phyloP scores from a whole-genome alignment of 768 basidiomycete genomes.

The Sporobolomyces phaffii region DNA sequence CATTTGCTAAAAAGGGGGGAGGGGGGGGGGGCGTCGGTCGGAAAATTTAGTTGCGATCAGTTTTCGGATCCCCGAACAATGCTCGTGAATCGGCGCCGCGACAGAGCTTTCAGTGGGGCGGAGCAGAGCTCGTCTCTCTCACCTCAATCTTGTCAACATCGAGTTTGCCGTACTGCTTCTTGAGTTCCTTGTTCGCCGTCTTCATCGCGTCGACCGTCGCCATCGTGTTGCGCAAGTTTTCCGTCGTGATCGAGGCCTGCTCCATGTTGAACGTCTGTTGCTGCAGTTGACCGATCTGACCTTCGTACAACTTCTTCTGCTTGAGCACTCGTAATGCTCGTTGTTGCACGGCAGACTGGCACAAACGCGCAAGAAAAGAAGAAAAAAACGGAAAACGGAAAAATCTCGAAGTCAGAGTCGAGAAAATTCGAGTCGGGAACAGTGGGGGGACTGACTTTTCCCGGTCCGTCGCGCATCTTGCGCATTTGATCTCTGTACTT shows the following conservation, averaged over 20 bases:
- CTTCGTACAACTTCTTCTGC: conserved; percentile 91
- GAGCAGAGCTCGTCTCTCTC: neutral
- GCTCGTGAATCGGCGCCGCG: neutral
- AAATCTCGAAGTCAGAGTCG: no score
- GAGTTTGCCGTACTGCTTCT: conserved; percentile 93
- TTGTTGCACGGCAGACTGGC: conserved; percentile 80
- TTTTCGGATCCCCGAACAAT: no score
- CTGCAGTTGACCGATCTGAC: conserved; percentile 76
- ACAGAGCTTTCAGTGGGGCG: neutral
- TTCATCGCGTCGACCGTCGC: conserved; percentile 97
- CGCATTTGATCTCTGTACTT: conserved; percentile 95
- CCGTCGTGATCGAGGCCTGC: conserved; percentile 87
- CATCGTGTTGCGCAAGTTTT: conserved; percentile 98
- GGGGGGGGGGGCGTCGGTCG: neutral
- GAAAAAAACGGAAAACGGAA: neutral
- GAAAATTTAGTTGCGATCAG: neutral
- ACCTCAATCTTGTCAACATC: conserved; percentile 99
- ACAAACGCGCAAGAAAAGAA: neutral
- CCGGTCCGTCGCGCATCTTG: conserved; percentile 85
- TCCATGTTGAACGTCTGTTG: conserved; percentile 99
- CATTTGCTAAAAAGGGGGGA: conserved; percentile 58
- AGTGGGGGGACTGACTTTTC: conserved; percentile 78
- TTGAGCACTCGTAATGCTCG: conserved; percentile 87
- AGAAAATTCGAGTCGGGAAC: no score
- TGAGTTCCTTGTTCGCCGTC: conserved; percentile 88